These are phyloP conservation scores for Citrus unshiu DNA, from an alignment of 345 rosid genomes.

Conservation along the genomic window DNA sequence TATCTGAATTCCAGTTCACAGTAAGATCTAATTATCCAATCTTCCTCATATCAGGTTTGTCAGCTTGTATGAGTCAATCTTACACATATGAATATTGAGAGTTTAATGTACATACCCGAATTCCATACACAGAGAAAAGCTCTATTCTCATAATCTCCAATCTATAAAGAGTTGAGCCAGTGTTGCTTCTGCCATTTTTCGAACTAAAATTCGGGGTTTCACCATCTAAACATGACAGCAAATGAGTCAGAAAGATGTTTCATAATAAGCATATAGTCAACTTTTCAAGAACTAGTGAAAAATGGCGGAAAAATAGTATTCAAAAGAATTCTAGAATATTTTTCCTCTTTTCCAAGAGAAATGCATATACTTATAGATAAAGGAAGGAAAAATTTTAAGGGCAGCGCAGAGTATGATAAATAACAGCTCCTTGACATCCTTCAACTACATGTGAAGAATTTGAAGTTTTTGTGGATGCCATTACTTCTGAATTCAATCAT, in stretches of 20 bases:
- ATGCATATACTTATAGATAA: neutral
- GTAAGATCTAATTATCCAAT: neutral
- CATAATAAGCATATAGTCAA: neutral
- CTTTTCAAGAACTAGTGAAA: neutral
- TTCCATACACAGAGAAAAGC: conserved; percentile 76
- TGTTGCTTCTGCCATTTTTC: conserved; percentile 37
- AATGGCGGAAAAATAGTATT: no score
- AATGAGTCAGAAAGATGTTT: conserved; percentile 6
- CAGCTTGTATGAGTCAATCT: neutral
- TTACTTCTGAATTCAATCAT: neutral
- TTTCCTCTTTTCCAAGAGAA: neutral
- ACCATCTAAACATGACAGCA: conserved; percentile 42
- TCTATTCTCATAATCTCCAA: conserved; percentile 80
- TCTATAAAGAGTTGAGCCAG: conserved; percentile 55
- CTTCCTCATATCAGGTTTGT: neutral
- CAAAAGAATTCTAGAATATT: no score
- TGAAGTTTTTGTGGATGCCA: neutral
- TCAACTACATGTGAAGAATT: neutral
- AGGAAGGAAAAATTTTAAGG: neutral
- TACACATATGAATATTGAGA: conserved; percentile 5
- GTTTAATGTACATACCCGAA: conserved; percentile 53
- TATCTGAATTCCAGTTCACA: neutral
- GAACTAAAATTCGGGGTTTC: conserved; percentile 42
- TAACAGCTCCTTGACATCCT: neutral
- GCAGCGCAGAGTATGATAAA: neutral